phyloP scores from a whole-genome alignment of 345 rosid species.

The Excoecaria cochinchinensis region DNA sequence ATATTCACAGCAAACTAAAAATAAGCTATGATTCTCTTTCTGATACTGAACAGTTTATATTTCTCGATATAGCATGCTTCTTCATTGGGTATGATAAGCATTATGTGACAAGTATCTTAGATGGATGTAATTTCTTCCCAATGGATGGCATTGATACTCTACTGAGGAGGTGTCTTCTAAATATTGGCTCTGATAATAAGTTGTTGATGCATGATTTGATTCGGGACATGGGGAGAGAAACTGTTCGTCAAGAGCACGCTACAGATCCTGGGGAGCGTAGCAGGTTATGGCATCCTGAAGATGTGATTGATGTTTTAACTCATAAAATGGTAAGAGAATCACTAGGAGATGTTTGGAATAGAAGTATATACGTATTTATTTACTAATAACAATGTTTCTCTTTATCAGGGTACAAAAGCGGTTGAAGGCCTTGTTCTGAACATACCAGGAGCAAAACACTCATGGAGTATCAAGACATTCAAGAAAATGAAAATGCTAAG shows the following conservation, averaged over 20 bases:
- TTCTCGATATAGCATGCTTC: conserved; percentile 35
- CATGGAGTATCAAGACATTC: conserved; percentile 9
- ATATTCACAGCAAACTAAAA: conserved; percentile 9
- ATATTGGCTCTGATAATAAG: not conserved
- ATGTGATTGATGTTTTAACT: conserved; percentile 15
- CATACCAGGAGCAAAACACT: not conserved
- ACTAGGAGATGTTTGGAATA: too few relatives aligned
- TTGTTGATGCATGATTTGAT: conserved; percentile 27
- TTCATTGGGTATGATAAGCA: conserved; percentile 14
- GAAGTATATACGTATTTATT: too few relatives aligned
- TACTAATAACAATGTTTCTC: not conserved
- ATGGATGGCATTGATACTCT: conserved; percentile 12
- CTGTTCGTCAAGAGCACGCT: conserved; percentile 16
- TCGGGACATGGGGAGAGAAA: conserved; percentile 32
- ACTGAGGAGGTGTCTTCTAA: conserved; percentile 4
- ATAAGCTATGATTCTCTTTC: conserved; percentile 26
- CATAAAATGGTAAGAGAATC: conserved; percentile 18
- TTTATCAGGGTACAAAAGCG: conserved; percentile 22
- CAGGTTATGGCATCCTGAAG: conserved; percentile 28
- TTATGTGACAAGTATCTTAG: conserved; percentile 13
- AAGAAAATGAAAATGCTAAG: conserved; percentile 20
- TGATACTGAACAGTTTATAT: conserved; percentile 9
- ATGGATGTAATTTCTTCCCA: conserved; percentile 15
- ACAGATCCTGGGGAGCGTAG: conserved; percentile 16
- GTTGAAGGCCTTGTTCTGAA: conserved; percentile 21